These are phyloP conservation scores for Conidiobolus incongruus DNA, from an alignment of 371 early-diverging fungal genomes.

Conservation along the genomic window DNA sequence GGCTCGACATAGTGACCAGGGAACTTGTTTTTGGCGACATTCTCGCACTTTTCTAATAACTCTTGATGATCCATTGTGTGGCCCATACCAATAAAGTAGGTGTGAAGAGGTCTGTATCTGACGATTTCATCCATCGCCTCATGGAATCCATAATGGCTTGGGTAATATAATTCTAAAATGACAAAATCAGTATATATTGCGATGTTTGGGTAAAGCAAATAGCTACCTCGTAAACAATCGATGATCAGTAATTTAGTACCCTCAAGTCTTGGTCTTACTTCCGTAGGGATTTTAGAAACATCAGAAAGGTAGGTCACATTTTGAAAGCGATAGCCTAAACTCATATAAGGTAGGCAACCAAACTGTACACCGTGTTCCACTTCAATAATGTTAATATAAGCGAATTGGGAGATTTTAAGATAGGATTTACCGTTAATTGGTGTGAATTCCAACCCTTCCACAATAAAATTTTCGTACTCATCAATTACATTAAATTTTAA, in stretches of 20 bases:
- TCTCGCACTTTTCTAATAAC: conserved; percentile 8
- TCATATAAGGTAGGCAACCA: conserved; percentile 43
- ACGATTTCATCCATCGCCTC: conserved; percentile 37
- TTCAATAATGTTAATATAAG: not conserved
- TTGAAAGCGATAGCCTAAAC: conserved; percentile 54
- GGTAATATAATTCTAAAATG: conserved; percentile 19
- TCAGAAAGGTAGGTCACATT: conserved; percentile 72
- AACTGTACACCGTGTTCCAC: conserved; percentile 46
- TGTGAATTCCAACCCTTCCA: conserved; percentile 46
- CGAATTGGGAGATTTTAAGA: not conserved
- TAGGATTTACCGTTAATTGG: conserved; percentile 44
- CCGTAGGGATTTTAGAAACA: conserved; percentile 43
- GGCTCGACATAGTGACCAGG: conserved; percentile 6
- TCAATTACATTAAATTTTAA: conserved; percentile 57
- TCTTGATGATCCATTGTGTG: conserved; percentile 56
- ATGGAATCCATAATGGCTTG: conserved; percentile 56
- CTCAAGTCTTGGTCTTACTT: conserved; percentile 26
- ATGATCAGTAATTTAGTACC: conserved; percentile 41
- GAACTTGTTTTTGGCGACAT: conserved; percentile 6
- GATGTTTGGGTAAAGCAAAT: not conserved
- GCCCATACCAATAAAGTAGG: conserved; percentile 52
- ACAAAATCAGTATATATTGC: not conserved
- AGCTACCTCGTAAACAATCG: conserved; percentile 43
- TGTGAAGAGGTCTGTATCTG: conserved; percentile 18
- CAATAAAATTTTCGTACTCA: conserved; percentile 21